Percentiles rank a stretch among this genome's conserved stretches.
Evolutionary conservation across 805 yeast species (phyloP).

Genomic region (Nakazawaea ambrosiae): DNA sequence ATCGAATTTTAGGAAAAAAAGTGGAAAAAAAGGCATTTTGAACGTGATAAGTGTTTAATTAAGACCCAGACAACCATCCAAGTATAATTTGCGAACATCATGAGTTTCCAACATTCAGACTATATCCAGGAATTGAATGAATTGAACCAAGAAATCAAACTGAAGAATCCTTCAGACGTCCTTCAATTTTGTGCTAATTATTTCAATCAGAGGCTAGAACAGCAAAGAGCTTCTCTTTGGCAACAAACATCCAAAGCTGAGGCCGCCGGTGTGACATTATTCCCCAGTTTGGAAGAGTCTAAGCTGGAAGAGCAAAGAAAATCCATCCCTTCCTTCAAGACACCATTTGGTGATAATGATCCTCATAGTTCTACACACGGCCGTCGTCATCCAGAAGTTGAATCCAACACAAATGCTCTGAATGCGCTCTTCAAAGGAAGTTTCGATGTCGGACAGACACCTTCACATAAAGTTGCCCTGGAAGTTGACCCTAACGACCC

Average conservation of each 20-base stretch:
- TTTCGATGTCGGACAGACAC: conserved; percentile 20
- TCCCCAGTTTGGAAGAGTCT: conserved; percentile 12
- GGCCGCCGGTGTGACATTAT: conserved; percentile 42
- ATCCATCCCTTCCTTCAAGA: conserved; percentile 34
- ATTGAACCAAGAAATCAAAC: conserved; percentile 50
- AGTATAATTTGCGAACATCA: too few relatives aligned
- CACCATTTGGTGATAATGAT: conserved; percentile 58
- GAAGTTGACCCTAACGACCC: conserved; percentile 15
- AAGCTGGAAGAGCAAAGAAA: conserved; percentile 15
- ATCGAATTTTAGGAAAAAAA: too few relatives aligned
- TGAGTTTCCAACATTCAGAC: conserved; percentile 5
- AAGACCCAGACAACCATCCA: too few relatives aligned
- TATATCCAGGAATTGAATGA: conserved; percentile 44
- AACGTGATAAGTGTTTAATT: too few relatives aligned
- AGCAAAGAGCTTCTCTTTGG: conserved; percentile 49
- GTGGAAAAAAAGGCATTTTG: too few relatives aligned
- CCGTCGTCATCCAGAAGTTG: conserved; percentile 17
- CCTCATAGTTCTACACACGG: conserved; percentile 42
- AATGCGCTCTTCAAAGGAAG: conserved; percentile 19
- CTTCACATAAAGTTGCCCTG: conserved; percentile 16
- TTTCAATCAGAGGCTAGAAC: conserved; percentile 55
- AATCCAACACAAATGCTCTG: conserved; percentile 8
- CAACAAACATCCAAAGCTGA: conserved; percentile 40
- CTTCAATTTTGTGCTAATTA: conserved; percentile 72
- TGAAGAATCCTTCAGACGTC: conserved; percentile 57